phyloP scores from a whole-genome alignment of 352 stramenopile species.

The Globisporangium sylvaticum region DNA sequence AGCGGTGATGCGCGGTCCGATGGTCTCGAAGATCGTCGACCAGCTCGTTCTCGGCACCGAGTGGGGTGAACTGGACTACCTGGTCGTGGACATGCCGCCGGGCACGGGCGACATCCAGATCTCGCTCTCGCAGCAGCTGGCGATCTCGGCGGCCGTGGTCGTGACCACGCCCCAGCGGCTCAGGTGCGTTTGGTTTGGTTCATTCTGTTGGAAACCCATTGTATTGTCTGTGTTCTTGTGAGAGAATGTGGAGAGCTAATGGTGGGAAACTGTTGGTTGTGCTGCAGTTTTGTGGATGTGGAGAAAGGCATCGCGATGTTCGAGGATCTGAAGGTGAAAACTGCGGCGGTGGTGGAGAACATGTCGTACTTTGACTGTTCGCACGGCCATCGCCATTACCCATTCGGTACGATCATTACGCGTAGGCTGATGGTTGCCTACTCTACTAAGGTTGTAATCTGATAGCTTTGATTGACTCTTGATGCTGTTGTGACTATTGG shows the following conservation, averaged over 20 bases:
- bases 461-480: neutral
- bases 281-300: slow-evolving; percentile 94
- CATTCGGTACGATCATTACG: slow-evolving; percentile 51
- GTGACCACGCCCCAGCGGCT: slow-evolving; percentile 98
- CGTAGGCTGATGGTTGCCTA: neutral
- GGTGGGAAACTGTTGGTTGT: neutral
- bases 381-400: slow-evolving; percentile 81
- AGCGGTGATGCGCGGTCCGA: slow-evolving; percentile 95
- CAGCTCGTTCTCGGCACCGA: slow-evolving; percentile 95
- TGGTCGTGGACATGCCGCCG: slow-evolving; percentile 98
- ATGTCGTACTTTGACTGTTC: slow-evolving; percentile 97
- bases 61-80: slow-evolving; percentile 99
- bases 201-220: neutral
- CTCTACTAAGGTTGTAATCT: neutral
- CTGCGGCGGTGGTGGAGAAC: slow-evolving; percentile 98
- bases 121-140: slow-evolving; percentile 96
- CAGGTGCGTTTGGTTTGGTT: slow-evolving; percentile 30
- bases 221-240: neutral
- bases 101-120: slow-evolving; percentile 99
- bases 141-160: slow-evolving; percentile 97
- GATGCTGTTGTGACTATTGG: neutral
- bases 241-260: neutral
- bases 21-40: slow-evolving; percentile 97
- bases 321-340: slow-evolving; percentile 96
- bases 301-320: slow-evolving; percentile 99